Evolutionary conservation across 164 flowering plant genomes (phyloP), one percentile per base, ranked within the genome.

Genomic region (Macadamia tetraphylla): DNA sequence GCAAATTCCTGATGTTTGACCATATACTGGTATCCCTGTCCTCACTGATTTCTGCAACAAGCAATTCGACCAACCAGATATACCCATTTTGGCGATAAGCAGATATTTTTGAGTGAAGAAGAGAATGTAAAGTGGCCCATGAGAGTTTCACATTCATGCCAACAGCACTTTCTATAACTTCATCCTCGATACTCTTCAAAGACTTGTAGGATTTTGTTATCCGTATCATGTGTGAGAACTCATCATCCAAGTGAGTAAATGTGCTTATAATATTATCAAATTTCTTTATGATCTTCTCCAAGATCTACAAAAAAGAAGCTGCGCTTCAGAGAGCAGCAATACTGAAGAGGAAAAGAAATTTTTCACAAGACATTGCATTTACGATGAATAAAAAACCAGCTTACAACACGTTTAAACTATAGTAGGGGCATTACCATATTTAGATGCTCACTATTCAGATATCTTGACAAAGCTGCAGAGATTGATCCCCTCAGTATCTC

Each of bases 121-220:
- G 96, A 73, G 97, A 90, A 83, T 95, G 99, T 70, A 95, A 77
- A 57, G 87, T 95, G 68, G 94, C 84, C 99, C 99, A 95, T 49
- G 92, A 79, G 14, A 84, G 82, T 69, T 83, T 89, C 35, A 77
- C 81, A 71, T 83, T 76, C 79, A 65, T 72, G 70, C 73, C 69
- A 70, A 78, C 62, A 70, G 69, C 78, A 68, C 57, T 75, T 64
- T 81, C 85, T 9, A 63, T 63, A 67, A 63, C 63, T 62, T 71
- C 78, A 61, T 75, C 85, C 48, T 83, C 83, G 67, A 92, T 78
- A 69, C 75, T 76, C 60, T 79, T 78, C 73, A 86, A 60, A 67
- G 78, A 77, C 77, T 82, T 89, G 82, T 60, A 83, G 49, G 87
- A 79, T 81, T 92, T 92, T 48, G 98, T 87, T 56, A 82, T 74